phyloP scores from a whole-genome alignment of 306 rosid species.

The Trifolium subterraneum region DNA sequence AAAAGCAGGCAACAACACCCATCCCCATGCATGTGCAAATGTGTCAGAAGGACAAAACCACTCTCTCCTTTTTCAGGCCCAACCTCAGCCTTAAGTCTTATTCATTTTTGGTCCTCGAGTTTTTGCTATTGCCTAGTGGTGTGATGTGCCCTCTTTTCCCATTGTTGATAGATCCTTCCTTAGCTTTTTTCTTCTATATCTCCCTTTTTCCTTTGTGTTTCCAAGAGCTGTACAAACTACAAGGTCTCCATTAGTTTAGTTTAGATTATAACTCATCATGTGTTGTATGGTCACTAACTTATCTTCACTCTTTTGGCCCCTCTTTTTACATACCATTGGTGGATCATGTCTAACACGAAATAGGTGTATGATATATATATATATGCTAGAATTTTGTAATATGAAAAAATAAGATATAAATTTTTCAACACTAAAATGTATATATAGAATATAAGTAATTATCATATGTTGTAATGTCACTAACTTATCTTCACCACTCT shows the following conservation, averaged over 20 bases:
- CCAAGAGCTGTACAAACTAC: constrained; percentile 17
- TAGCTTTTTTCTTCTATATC: constrained; percentile 24
- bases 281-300: not conserved
- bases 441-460: no score
- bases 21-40: constrained; percentile 65
- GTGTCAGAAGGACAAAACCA: constrained; percentile 44
- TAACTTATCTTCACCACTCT: no score
- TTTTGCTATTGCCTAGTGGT: constrained; percentile 16
- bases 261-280: constrained; percentile 41
- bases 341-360: no score
- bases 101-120: constrained; percentile 55
- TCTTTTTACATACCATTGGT: no score
- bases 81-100: constrained; percentile 44
- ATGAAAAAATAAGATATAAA: no score
- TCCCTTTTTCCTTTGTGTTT: constrained; percentile 27
- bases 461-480: no score
- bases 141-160: constrained; percentile 34
- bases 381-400: no score
- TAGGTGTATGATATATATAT: no score
- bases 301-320: no score
- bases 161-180: constrained; percentile 29
- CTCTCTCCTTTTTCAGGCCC: constrained; percentile 44
- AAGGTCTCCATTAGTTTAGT: constrained; percentile 33
- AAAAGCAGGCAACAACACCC: constrained; percentile 41
- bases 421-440: no score